A percentile compares a stretch with the other conserved stretches of the same genome.
phyloP scores from a whole-genome alignment of 257 asterid species.

The Schizonepeta tenuifolia region DNA sequence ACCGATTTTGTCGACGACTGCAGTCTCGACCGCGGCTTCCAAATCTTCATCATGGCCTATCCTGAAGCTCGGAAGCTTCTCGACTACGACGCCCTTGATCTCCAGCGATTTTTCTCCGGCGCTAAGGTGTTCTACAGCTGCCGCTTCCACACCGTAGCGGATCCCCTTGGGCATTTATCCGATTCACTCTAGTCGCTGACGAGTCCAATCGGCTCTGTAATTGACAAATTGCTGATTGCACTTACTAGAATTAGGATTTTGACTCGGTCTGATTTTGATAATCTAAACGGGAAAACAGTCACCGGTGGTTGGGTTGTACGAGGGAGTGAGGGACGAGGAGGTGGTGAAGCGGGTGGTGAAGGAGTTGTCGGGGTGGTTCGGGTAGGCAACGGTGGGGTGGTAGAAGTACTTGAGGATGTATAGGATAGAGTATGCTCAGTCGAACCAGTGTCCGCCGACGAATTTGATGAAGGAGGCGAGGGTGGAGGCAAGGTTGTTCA shows the following conservation, averaged over 20 bases:
- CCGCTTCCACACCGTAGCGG: conserved; percentile 79
- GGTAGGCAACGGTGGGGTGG: conserved; percentile 51
- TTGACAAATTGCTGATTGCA: conserved; percentile 72
- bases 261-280: conserved; percentile 56
- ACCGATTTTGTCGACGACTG: conserved; percentile 78
- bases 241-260: conserved; percentile 68
- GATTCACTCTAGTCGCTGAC: conserved; percentile 58
- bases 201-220: conserved; percentile 74
- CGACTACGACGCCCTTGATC: conserved; percentile 62
- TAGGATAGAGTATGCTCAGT: conserved; percentile 75
- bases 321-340: conserved; percentile 57
- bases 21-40: conserved; percentile 95
- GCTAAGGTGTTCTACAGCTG: conserved; percentile 73
- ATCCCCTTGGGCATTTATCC: conserved; percentile 78
- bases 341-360: conserved; percentile 55
- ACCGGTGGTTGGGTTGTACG: conserved; percentile 67
- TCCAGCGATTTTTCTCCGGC: conserved; percentile 77
- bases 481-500: too few species aligned
- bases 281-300: too few species aligned
- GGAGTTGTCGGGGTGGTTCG: conserved; percentile 85
- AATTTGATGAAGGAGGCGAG: conserved; percentile 71
- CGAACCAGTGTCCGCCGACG: conserved; percentile 89
- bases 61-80: conserved; percentile 81
- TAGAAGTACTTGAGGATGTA: conserved; percentile 81
- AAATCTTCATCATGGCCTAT: conserved; percentile 89